These are phyloP conservation scores for Capsicum pubescens DNA, from an alignment of 257 asterid genomes.

Conservation along the genomic window DNA sequence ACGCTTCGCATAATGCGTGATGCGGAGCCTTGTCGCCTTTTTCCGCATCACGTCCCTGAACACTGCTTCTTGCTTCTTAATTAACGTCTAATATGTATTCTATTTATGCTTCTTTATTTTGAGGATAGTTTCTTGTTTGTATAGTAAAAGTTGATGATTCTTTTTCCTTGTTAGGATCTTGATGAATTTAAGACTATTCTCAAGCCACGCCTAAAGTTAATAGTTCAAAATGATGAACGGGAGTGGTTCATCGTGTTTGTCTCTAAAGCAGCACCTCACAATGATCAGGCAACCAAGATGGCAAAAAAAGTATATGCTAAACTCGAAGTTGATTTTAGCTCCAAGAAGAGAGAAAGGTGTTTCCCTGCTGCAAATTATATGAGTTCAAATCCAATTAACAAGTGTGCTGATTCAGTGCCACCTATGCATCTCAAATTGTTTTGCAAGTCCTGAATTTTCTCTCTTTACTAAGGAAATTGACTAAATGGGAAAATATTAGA, in stretches of 20 bases:
- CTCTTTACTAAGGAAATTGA: constrained; percentile 8
- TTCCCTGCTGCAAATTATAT: constrained; percentile 24
- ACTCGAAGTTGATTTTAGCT: constrained; percentile 95
- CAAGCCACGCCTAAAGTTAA: constrained; percentile 96
- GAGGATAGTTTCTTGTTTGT: constrained; percentile 28
- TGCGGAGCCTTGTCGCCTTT: too few species aligned
- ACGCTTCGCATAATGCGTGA: too few species aligned
- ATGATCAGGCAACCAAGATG: constrained; percentile 97
- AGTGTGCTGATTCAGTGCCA: not conserved
- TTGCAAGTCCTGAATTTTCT: constrained; percentile 16
- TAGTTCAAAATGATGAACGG: constrained; percentile 96
- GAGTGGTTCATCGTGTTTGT: constrained; percentile 97
- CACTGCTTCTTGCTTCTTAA: not conserved
- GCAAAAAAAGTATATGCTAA: constrained; percentile 91
- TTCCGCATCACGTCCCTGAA: too few species aligned
- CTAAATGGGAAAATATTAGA: constrained; percentile 23
- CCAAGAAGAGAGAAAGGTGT: constrained; percentile 98
- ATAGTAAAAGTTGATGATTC: constrained; percentile 20
- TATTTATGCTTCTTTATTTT: constrained; percentile 1
- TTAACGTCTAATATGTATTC: constrained; percentile 8
- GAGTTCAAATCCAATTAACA: not conserved
- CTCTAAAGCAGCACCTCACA: constrained; percentile 92
- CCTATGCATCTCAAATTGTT: constrained; percentile 5
- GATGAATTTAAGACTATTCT: constrained; percentile 97
- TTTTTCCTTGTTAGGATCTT: constrained; percentile 72